These are phyloP conservation scores for Ambrosia trifida DNA, from an alignment of 129 eudicot species.

Conservation along the genomic window DNA sequence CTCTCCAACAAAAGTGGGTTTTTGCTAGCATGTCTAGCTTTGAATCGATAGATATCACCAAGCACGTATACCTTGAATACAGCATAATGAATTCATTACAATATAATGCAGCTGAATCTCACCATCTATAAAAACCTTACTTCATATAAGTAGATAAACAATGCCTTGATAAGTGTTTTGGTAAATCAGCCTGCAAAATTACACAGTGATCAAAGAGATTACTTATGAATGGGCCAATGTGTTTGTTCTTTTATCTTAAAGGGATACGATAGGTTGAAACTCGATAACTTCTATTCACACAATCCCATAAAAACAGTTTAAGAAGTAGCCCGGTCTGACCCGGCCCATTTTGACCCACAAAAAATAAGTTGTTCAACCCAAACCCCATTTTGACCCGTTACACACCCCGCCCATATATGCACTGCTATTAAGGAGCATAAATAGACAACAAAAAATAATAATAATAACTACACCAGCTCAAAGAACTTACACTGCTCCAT, in stretches of 20 bases:
- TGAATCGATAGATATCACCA: too few species aligned
- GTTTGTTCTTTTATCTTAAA: not conserved
- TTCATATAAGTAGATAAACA: conserved; percentile 86
- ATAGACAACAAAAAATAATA: too few species aligned
- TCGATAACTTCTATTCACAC: not conserved
- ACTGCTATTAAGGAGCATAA: not conserved
- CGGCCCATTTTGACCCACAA: not conserved
- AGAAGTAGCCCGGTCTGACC: too few species aligned
- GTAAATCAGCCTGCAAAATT: conserved; percentile 71
- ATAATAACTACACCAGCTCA: not conserved
- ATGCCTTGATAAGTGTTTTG: conserved; percentile 76
- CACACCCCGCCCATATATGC: conserved; percentile 4
- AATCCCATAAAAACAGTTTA: not conserved
- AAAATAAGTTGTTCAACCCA: not conserved
- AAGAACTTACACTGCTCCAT: conserved; percentile 79
- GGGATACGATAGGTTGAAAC: not conserved
- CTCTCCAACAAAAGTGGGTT: too few species aligned
- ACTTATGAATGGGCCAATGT: not conserved
- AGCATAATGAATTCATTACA: conserved; percentile 6
- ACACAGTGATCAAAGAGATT: not conserved
- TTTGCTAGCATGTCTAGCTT: too few species aligned
- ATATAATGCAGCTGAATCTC: conserved; percentile 24
- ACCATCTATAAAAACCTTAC: conserved; percentile 45
- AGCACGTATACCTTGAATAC: not conserved
- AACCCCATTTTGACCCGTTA: not conserved